phyloP scores from a whole-genome alignment of 2,329 filamentous ascomycete species.

The Trichoderma atroviride region DNA sequence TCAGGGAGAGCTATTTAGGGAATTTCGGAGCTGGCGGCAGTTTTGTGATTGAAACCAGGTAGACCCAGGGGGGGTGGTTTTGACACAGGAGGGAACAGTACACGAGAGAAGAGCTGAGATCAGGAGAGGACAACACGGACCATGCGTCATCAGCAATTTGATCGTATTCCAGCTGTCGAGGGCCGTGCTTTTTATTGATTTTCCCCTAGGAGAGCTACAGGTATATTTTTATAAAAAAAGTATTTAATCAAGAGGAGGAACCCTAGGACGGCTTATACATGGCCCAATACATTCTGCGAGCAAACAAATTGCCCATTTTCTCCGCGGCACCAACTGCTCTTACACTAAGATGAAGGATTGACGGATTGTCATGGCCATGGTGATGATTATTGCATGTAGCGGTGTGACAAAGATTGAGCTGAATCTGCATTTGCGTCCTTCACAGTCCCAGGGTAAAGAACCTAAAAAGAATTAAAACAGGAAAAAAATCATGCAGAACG shows the following conservation, averaged over 20 bases:
- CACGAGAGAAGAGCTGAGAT: neutral
- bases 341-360: neutral
- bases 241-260: neutral
- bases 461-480: too few species aligned
- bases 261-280: neutral
- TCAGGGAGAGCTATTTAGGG: constrained; percentile 6
- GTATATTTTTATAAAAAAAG: neutral
- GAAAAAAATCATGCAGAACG: neutral
- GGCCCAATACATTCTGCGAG: neutral
- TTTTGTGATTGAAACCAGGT: constrained; percentile 7
- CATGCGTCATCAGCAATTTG: constrained; percentile 10
- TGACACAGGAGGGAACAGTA: neutral
- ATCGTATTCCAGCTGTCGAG: neutral
- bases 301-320: neutral
- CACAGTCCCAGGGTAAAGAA: too few species aligned
- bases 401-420: constrained; percentile 10
- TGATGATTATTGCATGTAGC: constrained; percentile 4
- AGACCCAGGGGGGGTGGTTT: neutral
- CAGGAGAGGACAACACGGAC: constrained; percentile 8
- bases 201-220: neutral
- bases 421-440: constrained; percentile 4
- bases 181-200: neutral
- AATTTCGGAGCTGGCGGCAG: constrained; percentile 4
- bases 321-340: neutral
- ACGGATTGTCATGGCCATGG: neutral